Conservation (phyloP, 2,329 filamentous ascomycete species). For the Chaetomiaceae sp. region DNA sequence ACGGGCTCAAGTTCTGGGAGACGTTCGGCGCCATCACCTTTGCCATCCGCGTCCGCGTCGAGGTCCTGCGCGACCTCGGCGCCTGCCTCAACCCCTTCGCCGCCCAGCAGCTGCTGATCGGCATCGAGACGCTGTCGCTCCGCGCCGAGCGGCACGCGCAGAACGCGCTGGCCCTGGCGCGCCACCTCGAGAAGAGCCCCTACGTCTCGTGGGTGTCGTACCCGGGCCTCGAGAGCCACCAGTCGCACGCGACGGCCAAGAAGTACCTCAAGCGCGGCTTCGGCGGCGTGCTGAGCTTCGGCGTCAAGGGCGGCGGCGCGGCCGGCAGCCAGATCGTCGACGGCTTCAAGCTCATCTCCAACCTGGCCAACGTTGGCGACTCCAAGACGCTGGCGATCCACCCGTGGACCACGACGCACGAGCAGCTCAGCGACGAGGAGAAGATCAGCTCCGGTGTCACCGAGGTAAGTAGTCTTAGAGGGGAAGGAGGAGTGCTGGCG, state of each 20-base stretch:
- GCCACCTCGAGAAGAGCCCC: slow-evolving; percentile 76
- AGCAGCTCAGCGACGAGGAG: slow-evolving; percentile 83
- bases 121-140: slow-evolving; percentile 83
- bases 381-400: slow-evolving; percentile 93
- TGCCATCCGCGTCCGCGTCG: slow-evolving; percentile 79
- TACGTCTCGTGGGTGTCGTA: slow-evolving; percentile 94
- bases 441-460: slow-evolving; percentile 76
- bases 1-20: slow-evolving; percentile 91
- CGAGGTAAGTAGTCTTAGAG: slow-evolving; percentile 43
- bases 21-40: slow-evolving; percentile 81
- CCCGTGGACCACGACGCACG: slow-evolving; percentile 91
- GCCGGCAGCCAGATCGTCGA: slow-evolving; percentile 88
- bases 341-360: slow-evolving; percentile 90
- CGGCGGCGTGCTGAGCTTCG: slow-evolving; percentile 88
- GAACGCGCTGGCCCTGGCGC: slow-evolving; percentile 75
- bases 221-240: slow-evolving; percentile 78
- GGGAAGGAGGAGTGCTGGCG: background rate
- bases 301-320: slow-evolving; percentile 80
- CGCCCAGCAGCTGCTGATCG: slow-evolving; percentile 85
- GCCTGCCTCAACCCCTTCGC: slow-evolving; percentile 81
- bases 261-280: slow-evolving; percentile 81
- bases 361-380: slow-evolving; percentile 93
- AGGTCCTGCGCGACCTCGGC: slow-evolving; percentile 84
- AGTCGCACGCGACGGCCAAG: slow-evolving; percentile 74
- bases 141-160: slow-evolving; percentile 80